Percentiles rank a stretch among this genome's conserved stretches.
Evolutionary conservation across 2,329 filamentous ascomycete genomes (phyloP).

Genomic region (Aspergillus ustus): DNA sequence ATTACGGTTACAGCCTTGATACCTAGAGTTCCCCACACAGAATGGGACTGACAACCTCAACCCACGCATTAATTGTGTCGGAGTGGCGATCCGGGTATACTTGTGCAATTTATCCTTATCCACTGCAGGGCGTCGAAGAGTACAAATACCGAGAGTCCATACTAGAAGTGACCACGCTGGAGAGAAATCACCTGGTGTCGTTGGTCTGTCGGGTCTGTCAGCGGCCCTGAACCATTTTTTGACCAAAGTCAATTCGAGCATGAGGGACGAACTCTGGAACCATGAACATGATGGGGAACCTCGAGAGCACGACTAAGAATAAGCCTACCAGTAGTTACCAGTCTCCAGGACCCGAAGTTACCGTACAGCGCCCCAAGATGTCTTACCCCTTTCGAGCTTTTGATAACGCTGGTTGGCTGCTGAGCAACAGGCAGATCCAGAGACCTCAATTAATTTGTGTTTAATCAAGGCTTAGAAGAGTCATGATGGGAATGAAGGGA

Average conservation of each 20-base stretch:
- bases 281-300: not conserved
- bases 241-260: not conserved
- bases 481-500: not conserved
- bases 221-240: slow-evolving; percentile 1
- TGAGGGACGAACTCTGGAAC: not conserved
- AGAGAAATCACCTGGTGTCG: not conserved
- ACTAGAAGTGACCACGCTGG: no score
- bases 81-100: not conserved
- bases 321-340: slow-evolving; percentile 7
- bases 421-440: slow-evolving; percentile 17
- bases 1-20: slow-evolving; percentile 17
- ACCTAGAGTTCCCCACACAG: slow-evolving; percentile 11
- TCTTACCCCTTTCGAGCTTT: slow-evolving; percentile 22
- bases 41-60: slow-evolving; percentile 4
- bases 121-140: no score
- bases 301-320: not conserved
- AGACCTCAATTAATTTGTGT: slow-evolving; percentile 14
- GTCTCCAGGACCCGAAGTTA: slow-evolving; percentile 13
- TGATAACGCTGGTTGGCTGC: slow-evolving; percentile 22
- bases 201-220: not conserved
- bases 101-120: not conserved
- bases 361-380: slow-evolving; percentile 20
- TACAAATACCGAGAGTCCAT: no score
- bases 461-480: slow-evolving; percentile 14
- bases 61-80: not conserved